Percentiles rank a stretch among this genome's conserved stretches.
Evolutionary conservation across 331 rosid genomes (phyloP).

Genomic region (Pyracantha coccinea): DNA sequence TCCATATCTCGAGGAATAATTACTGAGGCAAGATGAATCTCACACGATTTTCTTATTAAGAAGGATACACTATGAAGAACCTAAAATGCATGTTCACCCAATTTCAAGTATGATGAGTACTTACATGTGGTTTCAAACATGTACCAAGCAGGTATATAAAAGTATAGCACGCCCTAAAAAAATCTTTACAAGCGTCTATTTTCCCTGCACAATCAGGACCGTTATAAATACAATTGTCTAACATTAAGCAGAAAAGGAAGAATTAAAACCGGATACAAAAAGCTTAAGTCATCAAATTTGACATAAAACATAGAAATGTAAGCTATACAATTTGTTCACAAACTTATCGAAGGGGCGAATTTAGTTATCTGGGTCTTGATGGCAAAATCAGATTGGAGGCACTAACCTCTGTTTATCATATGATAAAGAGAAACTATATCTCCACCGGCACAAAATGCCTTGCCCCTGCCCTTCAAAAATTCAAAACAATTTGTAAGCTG

Average conservation of each 20-base stretch:
- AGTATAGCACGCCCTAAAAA: slow-evolving; percentile 49
- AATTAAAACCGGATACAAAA: background rate
- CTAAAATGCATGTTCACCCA: background rate
- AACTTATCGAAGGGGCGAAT: background rate
- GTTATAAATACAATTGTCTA: background rate
- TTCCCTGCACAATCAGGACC: slow-evolving; percentile 46
- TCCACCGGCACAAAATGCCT: slow-evolving; percentile 93
- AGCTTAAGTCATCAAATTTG: background rate
- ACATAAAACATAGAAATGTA: background rate
- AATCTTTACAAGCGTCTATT: slow-evolving; percentile 57
- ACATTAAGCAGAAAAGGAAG: background rate
- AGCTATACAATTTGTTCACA: background rate
- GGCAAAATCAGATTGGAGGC: background rate
- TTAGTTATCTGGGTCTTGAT: background rate
- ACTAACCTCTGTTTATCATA: slow-evolving; percentile 41
- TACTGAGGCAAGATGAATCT: background rate
- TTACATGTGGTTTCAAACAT: slow-evolving; percentile 87
- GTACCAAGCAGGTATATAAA: slow-evolving; percentile 76
- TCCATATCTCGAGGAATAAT: background rate
- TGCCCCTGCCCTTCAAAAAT: slow-evolving; percentile 69
- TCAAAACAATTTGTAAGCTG: slow-evolving; percentile 11
- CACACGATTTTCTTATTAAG: background rate
- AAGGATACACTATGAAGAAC: background rate
- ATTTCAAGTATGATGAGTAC: slow-evolving; percentile 12
- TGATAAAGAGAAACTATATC: slow-evolving; percentile 65